Conservation (phyloP, 176 grass and related monocot species). For the Bolboschoenus planiculmis region DNA sequence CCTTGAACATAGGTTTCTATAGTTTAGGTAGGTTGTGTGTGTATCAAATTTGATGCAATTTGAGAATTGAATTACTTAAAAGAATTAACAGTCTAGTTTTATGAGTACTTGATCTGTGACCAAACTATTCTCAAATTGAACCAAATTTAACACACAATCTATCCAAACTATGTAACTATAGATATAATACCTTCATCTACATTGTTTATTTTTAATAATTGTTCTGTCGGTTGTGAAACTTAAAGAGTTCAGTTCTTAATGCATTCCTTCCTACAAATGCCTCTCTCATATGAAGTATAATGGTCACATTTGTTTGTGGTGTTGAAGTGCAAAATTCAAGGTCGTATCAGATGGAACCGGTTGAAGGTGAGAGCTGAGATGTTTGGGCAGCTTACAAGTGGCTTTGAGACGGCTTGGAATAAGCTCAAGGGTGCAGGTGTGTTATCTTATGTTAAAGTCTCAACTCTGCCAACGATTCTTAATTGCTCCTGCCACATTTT, state of each 20-base stretch:
- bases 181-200: not conserved
- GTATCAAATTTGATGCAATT: not conserved
- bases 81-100: not conserved
- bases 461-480: not conserved
- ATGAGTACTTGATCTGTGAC: not conserved
- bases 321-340: conserved; percentile 10
- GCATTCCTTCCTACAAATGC: not conserved
- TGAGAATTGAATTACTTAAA: not conserved
- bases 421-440: conserved; percentile 79
- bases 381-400: conserved; percentile 89
- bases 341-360: conserved; percentile 7
- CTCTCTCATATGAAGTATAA: not conserved
- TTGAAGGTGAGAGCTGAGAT: conserved; percentile 79
- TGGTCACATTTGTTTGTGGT: not conserved
- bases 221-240: not conserved
- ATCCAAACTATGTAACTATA: not conserved
- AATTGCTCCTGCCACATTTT: not conserved
- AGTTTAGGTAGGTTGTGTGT: not conserved
- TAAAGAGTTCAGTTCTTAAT: not conserved
- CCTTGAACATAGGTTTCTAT: not conserved
- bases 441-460: not conserved
- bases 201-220: not conserved
- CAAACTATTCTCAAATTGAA: not conserved
- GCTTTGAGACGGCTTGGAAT: conserved; percentile 97
- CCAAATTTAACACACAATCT: not conserved